phyloP scores from a whole-genome alignment of 2,329 filamentous ascomycete genomes.

The Hypoxylon sp. region DNA sequence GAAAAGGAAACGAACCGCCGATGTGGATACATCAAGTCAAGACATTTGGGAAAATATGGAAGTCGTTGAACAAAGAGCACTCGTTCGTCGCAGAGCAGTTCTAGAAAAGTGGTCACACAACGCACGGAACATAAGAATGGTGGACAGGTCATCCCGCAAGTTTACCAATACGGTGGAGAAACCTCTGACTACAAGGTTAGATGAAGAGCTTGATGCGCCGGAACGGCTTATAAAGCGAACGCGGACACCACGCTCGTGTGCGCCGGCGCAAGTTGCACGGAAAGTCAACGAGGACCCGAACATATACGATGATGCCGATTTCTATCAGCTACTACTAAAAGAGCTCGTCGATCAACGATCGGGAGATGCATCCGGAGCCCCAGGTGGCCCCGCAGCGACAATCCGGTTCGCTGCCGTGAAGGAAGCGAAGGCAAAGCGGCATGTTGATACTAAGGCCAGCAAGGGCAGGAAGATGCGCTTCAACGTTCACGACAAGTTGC shows the following conservation, averaged over 20 bases:
- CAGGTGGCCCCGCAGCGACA: slow-evolving; percentile 64
- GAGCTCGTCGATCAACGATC: slow-evolving; percentile 93
- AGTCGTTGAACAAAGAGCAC: slow-evolving; percentile 71
- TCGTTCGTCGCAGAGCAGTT: slow-evolving; percentile 76
- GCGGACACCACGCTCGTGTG: slow-evolving; percentile 81
- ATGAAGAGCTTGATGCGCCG: slow-evolving; percentile 76
- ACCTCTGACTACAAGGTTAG: slow-evolving; percentile 76
- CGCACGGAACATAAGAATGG: slow-evolving; percentile 73
- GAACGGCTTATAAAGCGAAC: slow-evolving; percentile 80
- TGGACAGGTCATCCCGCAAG: slow-evolving; percentile 67
- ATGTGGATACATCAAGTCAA: slow-evolving; percentile 70
- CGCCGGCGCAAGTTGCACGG: slow-evolving; percentile 75
- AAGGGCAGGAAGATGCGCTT: slow-evolving; percentile 96
- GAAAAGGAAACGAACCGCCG: slow-evolving; percentile 73
- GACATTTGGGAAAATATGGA: slow-evolving; percentile 82
- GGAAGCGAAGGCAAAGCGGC: slow-evolving; percentile 84
- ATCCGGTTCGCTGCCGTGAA: slow-evolving; percentile 77
- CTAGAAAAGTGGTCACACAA: slow-evolving; percentile 94
- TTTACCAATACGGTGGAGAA: slow-evolving; percentile 68
- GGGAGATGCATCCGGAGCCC: slow-evolving; percentile 70
- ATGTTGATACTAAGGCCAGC: slow-evolving; percentile 93
- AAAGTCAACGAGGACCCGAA: slow-evolving; percentile 70
- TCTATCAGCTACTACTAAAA: slow-evolving; percentile 93
- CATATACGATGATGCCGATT: slow-evolving; percentile 94
- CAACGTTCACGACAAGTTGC: slow-evolving; percentile 95